Evolutionary conservation across 1,284 basidiomycete species (phyloP), one percentile per base, ranked within the genome.

Genomic region (Hemileia vastatrix): DNA sequence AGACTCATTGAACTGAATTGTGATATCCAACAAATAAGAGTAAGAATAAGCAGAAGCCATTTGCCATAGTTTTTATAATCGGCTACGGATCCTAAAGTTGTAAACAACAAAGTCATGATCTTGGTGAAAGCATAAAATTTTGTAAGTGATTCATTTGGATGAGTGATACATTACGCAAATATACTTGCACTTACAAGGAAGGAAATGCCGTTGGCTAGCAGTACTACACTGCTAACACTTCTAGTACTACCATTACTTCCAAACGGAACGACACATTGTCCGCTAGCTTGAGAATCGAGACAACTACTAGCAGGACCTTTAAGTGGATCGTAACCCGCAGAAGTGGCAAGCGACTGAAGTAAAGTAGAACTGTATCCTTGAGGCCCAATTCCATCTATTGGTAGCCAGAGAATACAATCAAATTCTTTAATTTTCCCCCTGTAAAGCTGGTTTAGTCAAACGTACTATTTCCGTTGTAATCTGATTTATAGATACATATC

Each of bases 401-500:
- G 44, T n/a, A 32, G 43, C 15, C n/a, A 18, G 44, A 47, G 4
- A 52, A 52, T 23, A 31, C 8, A 23, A 24, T 23, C 18, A 6
- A 19, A 6, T 6, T 32, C 24, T 9, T 6, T 54, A 44, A 3
- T 15, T 15, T 33, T 31, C 18, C 31, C 11, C 11, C 31, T 24
- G 40, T 9, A 3, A 4, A 36, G 36, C 40, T 4, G 21, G n/a
- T 48, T 45, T 21, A 32, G 27, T 50, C 13, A 13, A 6, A 32
- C 56, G 32, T 19, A 63, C 60, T 63, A 24, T 63, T 63, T 36
- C 60, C 60, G 56, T 63, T 63, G 45, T 63, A 63, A 23, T 63
- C 60, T 63, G 27, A 19, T 19, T 44, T 9, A n/a, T 27, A 49
- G 3, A 31, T 27, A n/a, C 27, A 45, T 15, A 27, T 19, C 6